Conservation (phyloP, 345 rosid species). For the Citrus mangshanensis region DNA sequence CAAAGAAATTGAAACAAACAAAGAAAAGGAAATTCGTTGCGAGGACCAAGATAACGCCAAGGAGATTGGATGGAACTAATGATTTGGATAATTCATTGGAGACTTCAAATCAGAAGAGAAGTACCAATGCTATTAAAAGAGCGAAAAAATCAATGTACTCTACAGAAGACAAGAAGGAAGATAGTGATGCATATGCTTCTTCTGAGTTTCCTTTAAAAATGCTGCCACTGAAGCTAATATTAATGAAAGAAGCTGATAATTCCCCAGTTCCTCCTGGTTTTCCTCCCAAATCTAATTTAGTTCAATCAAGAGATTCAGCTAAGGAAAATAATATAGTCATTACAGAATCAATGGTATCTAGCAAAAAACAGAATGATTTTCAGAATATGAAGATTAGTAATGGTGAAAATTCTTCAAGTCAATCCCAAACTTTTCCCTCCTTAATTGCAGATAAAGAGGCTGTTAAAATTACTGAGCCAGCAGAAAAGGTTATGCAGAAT, state of each 20-base stretch:
- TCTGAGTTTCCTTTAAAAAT: not conserved
- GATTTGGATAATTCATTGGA: not conserved
- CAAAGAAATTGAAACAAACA: not conserved
- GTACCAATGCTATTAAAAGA: not conserved
- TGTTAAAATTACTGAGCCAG: too few species aligned
- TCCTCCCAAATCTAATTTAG: conserved; percentile 8
- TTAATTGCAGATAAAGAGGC: not conserved
- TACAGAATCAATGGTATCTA: not conserved
- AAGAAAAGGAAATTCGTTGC: not conserved
- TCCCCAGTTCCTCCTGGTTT: conserved; percentile 20
- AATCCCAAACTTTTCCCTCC: not conserved
- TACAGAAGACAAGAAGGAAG: not conserved
- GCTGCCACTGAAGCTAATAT: not conserved
- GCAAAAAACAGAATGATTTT: not conserved
- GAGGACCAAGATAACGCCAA: not conserved
- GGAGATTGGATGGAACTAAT: not conserved
- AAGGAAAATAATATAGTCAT: not conserved
- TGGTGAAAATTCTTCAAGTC: not conserved
- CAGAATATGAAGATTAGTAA: not conserved
- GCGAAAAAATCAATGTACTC: not conserved
- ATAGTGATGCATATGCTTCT: conserved; percentile 3
- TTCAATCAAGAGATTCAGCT: not conserved
- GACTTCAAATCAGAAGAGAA: not conserved
- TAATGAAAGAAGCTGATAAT: conserved; percentile 7
- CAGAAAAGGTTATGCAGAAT: not conserved